A percentile compares a stretch with the other conserved stretches of the same genome.
These are phyloP conservation scores for Jatropha curcas DNA, from an alignment of 345 rosid genomes.

Conservation along the genomic window DNA sequence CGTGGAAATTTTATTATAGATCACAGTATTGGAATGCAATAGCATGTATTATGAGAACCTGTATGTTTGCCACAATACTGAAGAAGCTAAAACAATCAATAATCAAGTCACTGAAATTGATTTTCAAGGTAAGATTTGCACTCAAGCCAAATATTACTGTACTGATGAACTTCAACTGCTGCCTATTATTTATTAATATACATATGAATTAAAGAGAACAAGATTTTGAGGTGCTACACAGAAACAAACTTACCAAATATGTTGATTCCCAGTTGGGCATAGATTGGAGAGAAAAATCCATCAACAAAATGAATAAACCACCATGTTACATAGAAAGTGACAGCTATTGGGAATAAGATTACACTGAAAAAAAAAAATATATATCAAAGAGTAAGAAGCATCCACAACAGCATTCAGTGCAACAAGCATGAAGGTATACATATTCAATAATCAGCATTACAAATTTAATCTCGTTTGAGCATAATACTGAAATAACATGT, in stretches of 20 bases:
- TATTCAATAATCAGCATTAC: background rate
- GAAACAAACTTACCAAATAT: slow-evolving; percentile 67
- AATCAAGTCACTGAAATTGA: background rate
- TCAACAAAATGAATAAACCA: slow-evolving; percentile 99
- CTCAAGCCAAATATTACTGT: too few species aligned
- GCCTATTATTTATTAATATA: too few species aligned
- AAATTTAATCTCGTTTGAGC: background rate
- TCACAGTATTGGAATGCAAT: background rate
- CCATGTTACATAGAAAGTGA: slow-evolving; percentile 97
- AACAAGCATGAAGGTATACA: background rate
- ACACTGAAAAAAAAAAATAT: slow-evolving; percentile 59
- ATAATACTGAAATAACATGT: background rate
- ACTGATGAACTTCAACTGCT: background rate
- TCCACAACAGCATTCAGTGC: slow-evolving; percentile 10
- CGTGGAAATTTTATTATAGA: too few species aligned
- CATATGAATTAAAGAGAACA: background rate
- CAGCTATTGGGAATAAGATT: slow-evolving; percentile 87
- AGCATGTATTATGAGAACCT: background rate
- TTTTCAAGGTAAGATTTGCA: background rate
- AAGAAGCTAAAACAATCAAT: background rate
- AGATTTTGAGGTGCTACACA: background rate
- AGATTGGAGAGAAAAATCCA: slow-evolving; percentile 96
- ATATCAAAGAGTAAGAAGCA: slow-evolving; percentile 23
- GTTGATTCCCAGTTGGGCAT: slow-evolving; percentile 88
- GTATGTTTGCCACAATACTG: background rate